Evolutionary conservation across 176 grass and related monocot species (phyloP).

Genomic region (Alloteropsis semialata): DNA sequence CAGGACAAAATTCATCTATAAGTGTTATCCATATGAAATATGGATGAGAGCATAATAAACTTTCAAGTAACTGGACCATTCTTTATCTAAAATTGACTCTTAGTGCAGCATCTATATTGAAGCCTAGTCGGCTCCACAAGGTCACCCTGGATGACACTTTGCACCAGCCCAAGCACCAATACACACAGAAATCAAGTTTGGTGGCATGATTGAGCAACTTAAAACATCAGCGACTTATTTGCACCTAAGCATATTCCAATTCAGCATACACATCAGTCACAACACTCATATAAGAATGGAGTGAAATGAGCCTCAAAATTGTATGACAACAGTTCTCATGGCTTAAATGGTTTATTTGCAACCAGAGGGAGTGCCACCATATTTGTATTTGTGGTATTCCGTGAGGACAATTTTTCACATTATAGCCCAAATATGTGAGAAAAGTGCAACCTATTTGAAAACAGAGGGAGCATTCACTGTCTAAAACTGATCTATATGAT

Average conservation of each 20-base stretch:
- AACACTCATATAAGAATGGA: neutral
- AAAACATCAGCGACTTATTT: neutral
- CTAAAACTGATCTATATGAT: neutral
- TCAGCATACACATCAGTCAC: neutral
- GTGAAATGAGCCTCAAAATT: neutral
- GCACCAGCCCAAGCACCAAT: neutral
- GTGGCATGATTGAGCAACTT: neutral
- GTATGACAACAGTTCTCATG: neutral
- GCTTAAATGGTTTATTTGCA: constrained; percentile 7
- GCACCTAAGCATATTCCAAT: neutral
- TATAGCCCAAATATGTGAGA: neutral
- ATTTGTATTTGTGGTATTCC: neutral
- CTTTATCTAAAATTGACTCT: neutral
- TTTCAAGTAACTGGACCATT: neutral
- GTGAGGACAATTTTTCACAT: neutral
- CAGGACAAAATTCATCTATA: neutral
- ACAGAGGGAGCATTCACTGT: neutral
- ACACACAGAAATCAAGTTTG: neutral
- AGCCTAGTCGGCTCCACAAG: neutral
- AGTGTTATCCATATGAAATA: neutral
- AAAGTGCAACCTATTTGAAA: neutral
- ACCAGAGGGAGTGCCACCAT: neutral
- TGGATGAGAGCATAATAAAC: neutral
- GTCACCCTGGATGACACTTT: neutral
- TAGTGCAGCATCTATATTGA: neutral